A percentile compares a stretch with the other conserved stretches of the same genome.
These are phyloP conservation scores for Alloascoidea hylecoeti DNA, from an alignment of 805 yeast genomes.

Conservation along the genomic window DNA sequence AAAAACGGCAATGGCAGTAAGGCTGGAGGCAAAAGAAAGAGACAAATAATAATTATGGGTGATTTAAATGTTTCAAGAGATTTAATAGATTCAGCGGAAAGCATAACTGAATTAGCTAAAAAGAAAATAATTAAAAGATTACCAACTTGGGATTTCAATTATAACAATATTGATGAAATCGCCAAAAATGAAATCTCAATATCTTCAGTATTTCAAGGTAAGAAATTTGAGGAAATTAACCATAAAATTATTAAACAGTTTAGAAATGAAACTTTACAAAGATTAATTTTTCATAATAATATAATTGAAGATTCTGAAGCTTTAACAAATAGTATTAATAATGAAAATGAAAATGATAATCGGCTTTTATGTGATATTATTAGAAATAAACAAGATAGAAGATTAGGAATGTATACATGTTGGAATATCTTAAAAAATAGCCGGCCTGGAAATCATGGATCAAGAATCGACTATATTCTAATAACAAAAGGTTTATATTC, in stretches of 20 bases:
- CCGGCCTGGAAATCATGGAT: conserved; percentile 75
- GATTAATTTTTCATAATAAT: conserved; percentile 32
- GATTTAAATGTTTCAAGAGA: conserved; percentile 79
- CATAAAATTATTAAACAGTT: conserved; percentile 17
- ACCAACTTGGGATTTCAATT: conserved; percentile 6
- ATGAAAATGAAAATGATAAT: conserved; percentile 16
- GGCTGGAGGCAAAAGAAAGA: no score
- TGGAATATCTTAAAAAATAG: conserved; percentile 78
- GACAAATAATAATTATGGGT: conserved; percentile 71
- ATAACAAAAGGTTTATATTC: conserved; percentile 24
- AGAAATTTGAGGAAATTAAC: conserved; percentile 23
- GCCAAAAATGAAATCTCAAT: conserved; percentile 3
- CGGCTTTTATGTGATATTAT: conserved; percentile 45
- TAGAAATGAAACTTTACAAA: conserved; percentile 23
- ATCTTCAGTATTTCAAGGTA: conserved; percentile 6
- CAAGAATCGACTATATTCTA: conserved; percentile 73
- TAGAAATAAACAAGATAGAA: conserved; percentile 39
- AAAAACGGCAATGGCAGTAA: no score
- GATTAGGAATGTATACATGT: conserved; percentile 66
- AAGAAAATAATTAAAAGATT: conserved; percentile 6
- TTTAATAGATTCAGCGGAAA: conserved; percentile 71
- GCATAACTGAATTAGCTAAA: conserved; percentile 29
- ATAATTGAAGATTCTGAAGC: conserved; percentile 14
- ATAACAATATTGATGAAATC: not conserved
- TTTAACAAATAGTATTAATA: conserved; percentile 14